These are phyloP conservation scores for Ophiostoma triangulosporum DNA, from an alignment of 2,329 filamentous ascomycete species.

Conservation along the genomic window DNA sequence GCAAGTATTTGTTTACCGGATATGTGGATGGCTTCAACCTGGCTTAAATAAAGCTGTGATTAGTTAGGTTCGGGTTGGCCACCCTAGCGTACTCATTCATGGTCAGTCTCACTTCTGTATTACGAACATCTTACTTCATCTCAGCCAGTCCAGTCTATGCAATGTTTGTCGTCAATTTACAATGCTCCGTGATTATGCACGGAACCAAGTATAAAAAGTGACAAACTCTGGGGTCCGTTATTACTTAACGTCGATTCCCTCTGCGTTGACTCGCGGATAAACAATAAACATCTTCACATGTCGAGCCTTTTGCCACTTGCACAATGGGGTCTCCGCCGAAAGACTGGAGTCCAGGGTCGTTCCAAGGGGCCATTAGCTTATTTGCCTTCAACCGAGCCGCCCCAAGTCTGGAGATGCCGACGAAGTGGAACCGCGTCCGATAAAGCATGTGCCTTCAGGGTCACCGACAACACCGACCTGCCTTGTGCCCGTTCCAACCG, in stretches of 20 bases:
- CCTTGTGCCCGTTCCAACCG: no score
- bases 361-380: background rate
- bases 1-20: no score
- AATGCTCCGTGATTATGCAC: no score
- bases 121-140: no score
- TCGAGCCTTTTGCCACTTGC: background rate
- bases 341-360: background rate
- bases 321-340: background rate
- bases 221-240: background rate
- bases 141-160: no score
- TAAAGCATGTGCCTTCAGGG: background rate
- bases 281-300: background rate
- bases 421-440: background rate
- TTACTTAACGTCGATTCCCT: background rate
- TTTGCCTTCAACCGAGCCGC: background rate
- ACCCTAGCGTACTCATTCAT: no score
- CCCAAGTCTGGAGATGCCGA: slow-evolving; percentile 1
- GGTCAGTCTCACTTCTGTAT: no score
- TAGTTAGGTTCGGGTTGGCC: no score
- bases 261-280: background rate
- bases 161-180: no score
- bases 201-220: background rate
- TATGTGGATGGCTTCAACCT: no score
- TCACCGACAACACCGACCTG: background rate
- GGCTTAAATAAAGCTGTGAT: no score